Evolutionary conservation across 345 rosid genomes (phyloP).

Genomic region (Boechera stricta): DNA sequence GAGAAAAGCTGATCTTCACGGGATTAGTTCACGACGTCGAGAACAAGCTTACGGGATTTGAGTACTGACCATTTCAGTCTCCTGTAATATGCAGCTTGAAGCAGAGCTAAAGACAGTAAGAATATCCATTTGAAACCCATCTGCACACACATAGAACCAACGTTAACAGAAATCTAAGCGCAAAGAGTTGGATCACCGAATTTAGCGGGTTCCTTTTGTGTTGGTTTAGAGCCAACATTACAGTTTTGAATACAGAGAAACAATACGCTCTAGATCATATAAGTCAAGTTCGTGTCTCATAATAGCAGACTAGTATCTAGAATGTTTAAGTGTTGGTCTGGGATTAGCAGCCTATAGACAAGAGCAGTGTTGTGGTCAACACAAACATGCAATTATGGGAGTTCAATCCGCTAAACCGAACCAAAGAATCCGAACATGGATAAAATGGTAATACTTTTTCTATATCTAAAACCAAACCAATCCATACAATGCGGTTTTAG

Average conservation of each 20-base stretch:
- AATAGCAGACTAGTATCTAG: background rate
- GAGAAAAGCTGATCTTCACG: conserved; percentile 16
- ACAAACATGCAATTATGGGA: background rate
- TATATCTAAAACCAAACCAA: background rate
- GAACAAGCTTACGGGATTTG: conserved; percentile 84
- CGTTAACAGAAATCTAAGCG: conserved; percentile 3
- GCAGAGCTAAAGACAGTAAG: conserved; percentile 78
- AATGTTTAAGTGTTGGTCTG: background rate
- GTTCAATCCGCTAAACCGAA: background rate
- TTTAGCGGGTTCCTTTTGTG: background rate
- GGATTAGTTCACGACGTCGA: conserved; percentile 85
- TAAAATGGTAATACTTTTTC: background rate
- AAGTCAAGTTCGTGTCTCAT: background rate
- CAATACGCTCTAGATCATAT: background rate
- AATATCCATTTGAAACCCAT: conserved; percentile 99
- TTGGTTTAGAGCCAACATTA: background rate
- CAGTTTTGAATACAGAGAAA: background rate
- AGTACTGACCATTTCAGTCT: conserved; percentile 90
- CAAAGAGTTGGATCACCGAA: background rate
- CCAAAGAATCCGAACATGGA: background rate
- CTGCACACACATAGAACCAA: conserved; percentile 51
- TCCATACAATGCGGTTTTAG: background rate
- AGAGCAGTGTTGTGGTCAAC: background rate
- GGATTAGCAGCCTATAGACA: background rate
- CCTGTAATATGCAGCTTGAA: conserved; percentile 91